Evolutionary conservation across 2,329 filamentous ascomycete species (phyloP), one percentile per base, ranked within the genome.

Genomic region (Annulohypoxylon truncatum): DNA sequence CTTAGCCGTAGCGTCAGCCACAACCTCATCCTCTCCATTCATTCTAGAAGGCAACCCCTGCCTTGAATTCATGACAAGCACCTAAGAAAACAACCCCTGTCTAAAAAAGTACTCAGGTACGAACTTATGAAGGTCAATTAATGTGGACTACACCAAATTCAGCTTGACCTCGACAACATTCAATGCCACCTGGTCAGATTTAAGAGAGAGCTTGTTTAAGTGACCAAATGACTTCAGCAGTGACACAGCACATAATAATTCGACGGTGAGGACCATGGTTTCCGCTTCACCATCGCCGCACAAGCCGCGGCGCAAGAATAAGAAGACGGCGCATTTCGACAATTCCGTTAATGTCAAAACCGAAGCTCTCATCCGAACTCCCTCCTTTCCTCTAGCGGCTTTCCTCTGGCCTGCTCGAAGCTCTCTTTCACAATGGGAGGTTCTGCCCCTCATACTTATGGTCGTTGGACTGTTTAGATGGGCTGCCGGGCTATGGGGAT

Each of bases 321-420:
- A 85, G 77, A 87, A 85, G 76, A 78, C 79, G 67, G 78, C 76
- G 56, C 77, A 76, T 73, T 79, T 81, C 67, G 79, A 81, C 71
- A 58, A 6, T 15, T 9, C 52, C 3, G 71, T 73, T 74, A 71
- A 72, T 60, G 69, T 73, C 63, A 77, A 79, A 58, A 71, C 76
- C 58, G 85, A 87, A 68, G 77, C 81, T 53, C 79, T 86, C 58
- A 78, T 85, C 54, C 83, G 84, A 52, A 80, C 82, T 42, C 95
- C 95, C 29, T 88, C 92, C 3, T 98, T 97, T 76, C 95, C 96
- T 40, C 86, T 99, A 20, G 94, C 93, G 1, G 90, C 94, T n/a
- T 95, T 99, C 76, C 87, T 99, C 53, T 97, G 95, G 93, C 94
- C 94, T 53, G 92, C 94, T 20, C 90, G 94, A 69, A 90, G 90